A percentile compares a stretch with the other conserved stretches of the same genome.
Conservation (phyloP, 139 green algal genomes). For the Volvox africanus region DNA sequence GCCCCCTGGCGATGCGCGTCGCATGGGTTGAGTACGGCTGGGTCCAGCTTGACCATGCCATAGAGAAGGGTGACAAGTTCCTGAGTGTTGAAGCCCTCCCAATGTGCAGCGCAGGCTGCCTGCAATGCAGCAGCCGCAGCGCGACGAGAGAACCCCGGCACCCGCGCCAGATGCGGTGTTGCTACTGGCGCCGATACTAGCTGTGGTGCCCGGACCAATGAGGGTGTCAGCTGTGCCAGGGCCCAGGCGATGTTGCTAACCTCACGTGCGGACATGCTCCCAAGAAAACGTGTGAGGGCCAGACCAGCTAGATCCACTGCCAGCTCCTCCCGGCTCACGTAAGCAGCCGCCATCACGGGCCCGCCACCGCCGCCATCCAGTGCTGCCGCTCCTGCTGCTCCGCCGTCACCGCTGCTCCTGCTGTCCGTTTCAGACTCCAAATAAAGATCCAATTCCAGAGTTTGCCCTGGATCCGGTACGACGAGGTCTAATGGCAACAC, state of each 20-base stretch:
- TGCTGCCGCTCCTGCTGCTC: not conserved
- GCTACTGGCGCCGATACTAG: not conserved
- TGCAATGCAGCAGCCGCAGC: not conserved
- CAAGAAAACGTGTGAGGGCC: not conserved
- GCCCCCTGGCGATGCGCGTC: not conserved
- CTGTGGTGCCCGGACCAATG: not conserved
- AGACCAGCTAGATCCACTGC: not conserved
- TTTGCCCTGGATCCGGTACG: not conserved
- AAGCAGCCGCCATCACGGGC: not conserved
- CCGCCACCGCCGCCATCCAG: not conserved
- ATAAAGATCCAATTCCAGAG: not conserved
- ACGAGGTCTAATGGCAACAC: too few relatives aligned
- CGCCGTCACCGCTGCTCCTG: not conserved
- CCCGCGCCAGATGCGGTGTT: not conserved
- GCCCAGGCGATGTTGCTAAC: constrained; percentile 35
- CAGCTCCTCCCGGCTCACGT: not conserved
- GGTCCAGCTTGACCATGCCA: constrained; percentile 34
- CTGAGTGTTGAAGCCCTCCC: not conserved
- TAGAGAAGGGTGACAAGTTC: constrained; percentile 32
- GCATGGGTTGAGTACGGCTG: not conserved
- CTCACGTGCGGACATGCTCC: constrained; percentile 10
- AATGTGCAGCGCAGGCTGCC: not conserved
- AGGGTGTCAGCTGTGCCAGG: not conserved
- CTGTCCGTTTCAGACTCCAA: not conserved
- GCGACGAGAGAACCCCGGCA: not conserved